Base-by-base conservation (phyloP, 163 green algal species). In the Prototheca cutis region DNA sequence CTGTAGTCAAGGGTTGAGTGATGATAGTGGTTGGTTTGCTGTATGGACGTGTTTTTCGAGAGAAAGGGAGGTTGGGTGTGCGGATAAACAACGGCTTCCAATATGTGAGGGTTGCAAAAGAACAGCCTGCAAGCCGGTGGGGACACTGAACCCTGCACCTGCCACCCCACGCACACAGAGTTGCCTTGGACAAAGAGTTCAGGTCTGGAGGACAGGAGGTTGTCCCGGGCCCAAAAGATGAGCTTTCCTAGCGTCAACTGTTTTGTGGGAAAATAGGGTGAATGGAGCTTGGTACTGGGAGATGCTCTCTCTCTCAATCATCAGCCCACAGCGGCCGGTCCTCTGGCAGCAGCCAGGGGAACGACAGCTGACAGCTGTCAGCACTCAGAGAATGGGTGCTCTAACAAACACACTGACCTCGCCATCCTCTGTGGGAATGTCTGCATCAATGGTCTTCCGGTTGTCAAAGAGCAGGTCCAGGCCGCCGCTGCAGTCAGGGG, bases 141-240 rank as follows among this genome's bases (percentile, higher is more conserved):
- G n/a, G n/a, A n/a, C n/a, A n/a, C n/a, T n/a, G n/a, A n/a, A n/a
- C n/a, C n/a, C 48, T 54, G 1, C 28, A 29, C 10, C 55, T 13
- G 1, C 47, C 48, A 54, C 31, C 34, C 4, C 10, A 65, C 85
- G 72, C 62, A 94, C 86, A 95, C 84, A 28, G 71, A 80, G 45
- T 82, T 69, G 19, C 78, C 85, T 55, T 94, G 91, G 65, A 94
- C 83, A 52, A 95, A 95, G 0, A 95, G 80, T 63, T 95, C 87
- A 18, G 85, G 83, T 30, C 87, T 71, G 61, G 91, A 86, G 6
- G 66, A 80, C 6, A 95, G 70, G 29, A 94, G 55, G 49, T 88
- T 74, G 54, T 93, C 82, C 15, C 82, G 59, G 17, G 78, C 61
- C 81, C 83, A 94, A 2, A 64, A 27, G 29, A 95, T 73, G 18